phyloP scores from a whole-genome alignment of 306 rosid species.

The Aeschynomene evenia region DNA sequence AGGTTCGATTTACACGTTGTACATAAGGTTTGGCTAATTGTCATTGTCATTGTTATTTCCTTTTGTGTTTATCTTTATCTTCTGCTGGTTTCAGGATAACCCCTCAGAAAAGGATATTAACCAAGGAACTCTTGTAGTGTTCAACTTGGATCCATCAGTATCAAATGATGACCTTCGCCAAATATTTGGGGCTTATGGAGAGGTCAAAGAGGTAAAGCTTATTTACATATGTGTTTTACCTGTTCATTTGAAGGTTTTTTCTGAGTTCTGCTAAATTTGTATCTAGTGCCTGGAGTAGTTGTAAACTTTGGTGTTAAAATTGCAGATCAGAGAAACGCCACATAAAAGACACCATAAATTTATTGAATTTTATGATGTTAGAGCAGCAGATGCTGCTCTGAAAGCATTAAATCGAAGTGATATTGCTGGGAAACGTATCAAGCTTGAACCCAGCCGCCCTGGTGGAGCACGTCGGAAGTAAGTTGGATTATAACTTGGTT shows the following conservation, averaged over 20 bases:
- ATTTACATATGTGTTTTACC: background rate
- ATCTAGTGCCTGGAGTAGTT: slow-evolving; percentile 15
- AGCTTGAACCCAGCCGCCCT: slow-evolving; percentile 92
- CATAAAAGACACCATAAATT: slow-evolving; percentile 85
- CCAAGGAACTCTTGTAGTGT: slow-evolving; percentile 86
- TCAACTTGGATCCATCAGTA: slow-evolving; percentile 81
- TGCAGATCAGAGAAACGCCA: slow-evolving; percentile 87
- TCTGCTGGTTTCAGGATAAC: slow-evolving; percentile 56
- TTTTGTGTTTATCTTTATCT: background rate
- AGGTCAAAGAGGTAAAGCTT: slow-evolving; percentile 71
- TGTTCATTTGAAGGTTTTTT: background rate
- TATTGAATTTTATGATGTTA: slow-evolving; percentile 77
- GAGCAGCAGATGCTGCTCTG: slow-evolving; percentile 77
- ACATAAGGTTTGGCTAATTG: background rate
- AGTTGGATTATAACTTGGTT: slow-evolving; percentile 14
- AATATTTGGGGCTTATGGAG: slow-evolving; percentile 85
- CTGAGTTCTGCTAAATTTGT: background rate
- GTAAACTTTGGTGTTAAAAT: slow-evolving; percentile 20
- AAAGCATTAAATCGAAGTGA: slow-evolving; percentile 77
- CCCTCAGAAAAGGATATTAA: slow-evolving; percentile 83
- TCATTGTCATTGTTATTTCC: slow-evolving; percentile 4
- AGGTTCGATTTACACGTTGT: slow-evolving; percentile 46
- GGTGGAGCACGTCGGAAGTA: slow-evolving; percentile 87
- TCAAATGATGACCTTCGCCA: slow-evolving; percentile 76
- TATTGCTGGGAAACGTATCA: slow-evolving; percentile 83